Evolutionary conservation across 2,329 filamentous ascomycete genomes (phyloP).

Genomic region (Pyrenophora seminiperda): DNA sequence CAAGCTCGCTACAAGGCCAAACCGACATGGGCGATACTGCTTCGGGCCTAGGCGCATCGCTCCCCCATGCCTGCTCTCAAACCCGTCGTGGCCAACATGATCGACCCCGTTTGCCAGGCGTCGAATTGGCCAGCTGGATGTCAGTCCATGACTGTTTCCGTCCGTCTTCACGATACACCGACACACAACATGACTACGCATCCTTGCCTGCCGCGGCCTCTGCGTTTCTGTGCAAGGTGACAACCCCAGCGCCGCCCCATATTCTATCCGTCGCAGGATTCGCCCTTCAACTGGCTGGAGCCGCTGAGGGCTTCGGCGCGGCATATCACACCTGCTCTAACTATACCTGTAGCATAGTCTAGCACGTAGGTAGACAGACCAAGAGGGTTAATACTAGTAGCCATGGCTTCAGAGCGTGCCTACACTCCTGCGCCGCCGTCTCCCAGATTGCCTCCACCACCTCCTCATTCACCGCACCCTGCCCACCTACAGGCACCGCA

Average conservation of each 20-base stretch:
- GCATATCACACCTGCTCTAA: conserved; percentile 21
- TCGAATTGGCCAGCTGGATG: conserved; percentile 21
- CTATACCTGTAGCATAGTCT: not conserved
- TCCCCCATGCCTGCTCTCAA: conserved; percentile 1
- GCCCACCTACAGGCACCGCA: conserved; percentile 26
- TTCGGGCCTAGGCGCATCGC: conserved; percentile 6
- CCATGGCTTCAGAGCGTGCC: conserved; percentile 15
- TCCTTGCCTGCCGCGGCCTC: conserved; percentile 15
- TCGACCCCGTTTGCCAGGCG: conserved; percentile 23
- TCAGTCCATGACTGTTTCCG: conserved; percentile 21
- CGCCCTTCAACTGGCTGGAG: conserved; percentile 32
- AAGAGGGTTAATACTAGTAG: conserved; percentile 16
- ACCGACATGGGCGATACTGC: conserved; percentile 13
- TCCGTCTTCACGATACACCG: conserved; percentile 14
- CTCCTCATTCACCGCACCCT: conserved; percentile 24
- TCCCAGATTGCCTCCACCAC: conserved; percentile 24
- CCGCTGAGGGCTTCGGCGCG: conserved; percentile 42
- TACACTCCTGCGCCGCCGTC: conserved; percentile 24
- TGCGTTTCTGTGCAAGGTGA: conserved; percentile 23
- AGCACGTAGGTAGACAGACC: no score
- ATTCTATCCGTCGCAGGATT: conserved; percentile 25
- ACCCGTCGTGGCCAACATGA: conserved; percentile 18
- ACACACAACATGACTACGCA: conserved; percentile 16
- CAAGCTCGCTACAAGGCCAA: conserved; percentile 27
- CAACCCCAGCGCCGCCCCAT: conserved; percentile 17